phyloP scores from a whole-genome alignment of 2,329 filamentous ascomycete genomes.

The Aspergillus fructus region DNA sequence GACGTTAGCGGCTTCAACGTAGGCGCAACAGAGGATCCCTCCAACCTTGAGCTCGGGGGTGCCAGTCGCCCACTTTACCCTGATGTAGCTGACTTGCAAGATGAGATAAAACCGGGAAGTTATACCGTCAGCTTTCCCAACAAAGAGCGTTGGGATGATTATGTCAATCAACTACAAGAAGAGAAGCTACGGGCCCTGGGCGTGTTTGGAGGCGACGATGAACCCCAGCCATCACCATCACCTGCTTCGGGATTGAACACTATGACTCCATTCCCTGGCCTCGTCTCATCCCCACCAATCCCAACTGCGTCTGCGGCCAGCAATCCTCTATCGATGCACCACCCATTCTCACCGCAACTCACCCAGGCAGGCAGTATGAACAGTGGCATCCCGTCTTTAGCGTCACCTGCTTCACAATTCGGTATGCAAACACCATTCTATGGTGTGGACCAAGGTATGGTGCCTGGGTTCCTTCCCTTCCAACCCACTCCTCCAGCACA shows the following conservation, averaged over 20 bases:
- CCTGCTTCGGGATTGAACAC: constrained; percentile 65
- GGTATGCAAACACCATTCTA: constrained; percentile 59
- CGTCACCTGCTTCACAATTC: constrained; percentile 70
- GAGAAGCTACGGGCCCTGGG: constrained; percentile 90
- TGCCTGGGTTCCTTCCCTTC: constrained; percentile 67
- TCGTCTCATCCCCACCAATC: constrained; percentile 81
- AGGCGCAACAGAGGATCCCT: constrained; percentile 27
- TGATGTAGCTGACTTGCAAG: constrained; percentile 37
- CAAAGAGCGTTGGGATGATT: constrained; percentile 66
- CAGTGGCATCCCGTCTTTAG: constrained; percentile 62
- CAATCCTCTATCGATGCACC: constrained; percentile 59
- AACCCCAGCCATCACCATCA: constrained; percentile 67
- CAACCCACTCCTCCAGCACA: constrained; percentile 59
- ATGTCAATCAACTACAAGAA: constrained; percentile 80
- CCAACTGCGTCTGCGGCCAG: constrained; percentile 76
- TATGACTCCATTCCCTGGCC: constrained; percentile 69
- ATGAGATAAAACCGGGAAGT: constrained; percentile 33
- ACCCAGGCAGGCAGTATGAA: constrained; percentile 62
- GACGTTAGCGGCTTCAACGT: constrained; percentile 43
- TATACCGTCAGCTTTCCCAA: constrained; percentile 45
- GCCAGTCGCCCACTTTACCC: constrained; percentile 46
- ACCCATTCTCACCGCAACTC: constrained; percentile 64
- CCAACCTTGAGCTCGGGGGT: constrained; percentile 33
- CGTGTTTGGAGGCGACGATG: constrained; percentile 75
- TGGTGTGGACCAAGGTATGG: constrained; percentile 56